phyloP scores from a whole-genome alignment of 2,329 filamentous ascomycete species.

The Ophiostoma sp. region DNA sequence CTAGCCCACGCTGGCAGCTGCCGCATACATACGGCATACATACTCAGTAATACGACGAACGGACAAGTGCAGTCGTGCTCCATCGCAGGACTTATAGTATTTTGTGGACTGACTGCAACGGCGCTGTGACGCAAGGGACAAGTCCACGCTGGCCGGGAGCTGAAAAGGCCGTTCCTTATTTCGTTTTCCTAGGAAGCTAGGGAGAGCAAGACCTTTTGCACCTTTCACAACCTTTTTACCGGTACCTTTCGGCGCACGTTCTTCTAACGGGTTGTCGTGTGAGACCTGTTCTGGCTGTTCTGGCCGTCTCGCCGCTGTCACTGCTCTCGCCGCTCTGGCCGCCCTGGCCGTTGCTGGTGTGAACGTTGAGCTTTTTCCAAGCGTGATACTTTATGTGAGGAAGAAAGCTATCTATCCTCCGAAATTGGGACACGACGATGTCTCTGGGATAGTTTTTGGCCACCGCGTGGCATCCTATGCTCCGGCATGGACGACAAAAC shows the following conservation, averaged over 20 bases:
- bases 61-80: not conserved
- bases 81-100: not conserved
- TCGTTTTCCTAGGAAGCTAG: slow-evolving; percentile 4
- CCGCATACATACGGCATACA: not conserved
- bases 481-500: not conserved
- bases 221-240: not conserved
- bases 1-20: not conserved
- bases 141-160: not conserved
- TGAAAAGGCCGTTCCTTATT: slow-evolving; percentile 11
- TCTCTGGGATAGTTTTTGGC: not conserved
- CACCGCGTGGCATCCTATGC: not conserved
- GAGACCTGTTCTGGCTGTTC: not conserved
- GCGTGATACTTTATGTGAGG: not conserved
- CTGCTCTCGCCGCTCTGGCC: not conserved
- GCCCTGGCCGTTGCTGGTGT: not conserved
- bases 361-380: not conserved
- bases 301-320: no score
- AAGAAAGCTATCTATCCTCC: not conserved
- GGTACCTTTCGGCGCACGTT: not conserved
- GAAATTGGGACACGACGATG: not conserved
- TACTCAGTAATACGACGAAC: not conserved
- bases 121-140: slow-evolving; percentile 8
- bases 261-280: not conserved
- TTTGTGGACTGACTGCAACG: not conserved
- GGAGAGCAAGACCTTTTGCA: not conserved